Percentiles rank a stretch among this genome's conserved stretches.
Conservation (phyloP, 2,329 filamentous ascomycete genomes). For the Paracamarosporium sp. region DNA sequence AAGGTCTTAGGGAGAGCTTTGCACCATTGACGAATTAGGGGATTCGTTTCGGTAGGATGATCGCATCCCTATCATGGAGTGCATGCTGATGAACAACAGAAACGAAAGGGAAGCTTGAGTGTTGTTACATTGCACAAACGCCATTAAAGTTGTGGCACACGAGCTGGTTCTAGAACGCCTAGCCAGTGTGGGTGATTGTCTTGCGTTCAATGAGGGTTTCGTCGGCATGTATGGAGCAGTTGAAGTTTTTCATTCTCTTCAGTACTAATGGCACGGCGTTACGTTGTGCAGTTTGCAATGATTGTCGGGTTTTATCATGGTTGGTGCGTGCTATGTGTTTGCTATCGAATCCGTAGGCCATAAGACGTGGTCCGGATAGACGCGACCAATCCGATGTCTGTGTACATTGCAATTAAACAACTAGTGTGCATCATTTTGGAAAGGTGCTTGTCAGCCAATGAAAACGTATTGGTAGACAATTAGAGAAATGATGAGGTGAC, state of each 20-base stretch:
- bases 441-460: neutral
- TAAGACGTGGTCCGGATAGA: neutral
- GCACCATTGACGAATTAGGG: neutral
- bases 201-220: neutral
- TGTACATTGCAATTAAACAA: slow-evolving; percentile 9
- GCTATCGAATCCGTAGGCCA: neutral
- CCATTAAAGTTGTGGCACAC: neutral
- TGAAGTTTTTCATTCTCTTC: neutral
- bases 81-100: slow-evolving; percentile 1
- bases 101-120: neutral
- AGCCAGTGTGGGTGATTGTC: neutral
- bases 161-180: neutral
- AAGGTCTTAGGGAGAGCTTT: neutral
- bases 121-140: neutral
- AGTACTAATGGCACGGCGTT: neutral
- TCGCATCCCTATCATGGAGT: neutral
- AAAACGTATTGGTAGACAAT: neutral
- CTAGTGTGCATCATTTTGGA: neutral
- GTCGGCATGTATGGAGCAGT: neutral
- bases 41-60: neutral
- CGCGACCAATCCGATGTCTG: slow-evolving; percentile 6
- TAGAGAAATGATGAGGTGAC: neutral
- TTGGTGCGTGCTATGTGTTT: neutral
- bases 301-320: neutral
- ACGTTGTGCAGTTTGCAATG: neutral